Evolutionary conservation across 2,329 filamentous ascomycete species (phyloP), one percentile per base, ranked within the genome.

Genomic region (Colletotrichum tanaceti): DNA sequence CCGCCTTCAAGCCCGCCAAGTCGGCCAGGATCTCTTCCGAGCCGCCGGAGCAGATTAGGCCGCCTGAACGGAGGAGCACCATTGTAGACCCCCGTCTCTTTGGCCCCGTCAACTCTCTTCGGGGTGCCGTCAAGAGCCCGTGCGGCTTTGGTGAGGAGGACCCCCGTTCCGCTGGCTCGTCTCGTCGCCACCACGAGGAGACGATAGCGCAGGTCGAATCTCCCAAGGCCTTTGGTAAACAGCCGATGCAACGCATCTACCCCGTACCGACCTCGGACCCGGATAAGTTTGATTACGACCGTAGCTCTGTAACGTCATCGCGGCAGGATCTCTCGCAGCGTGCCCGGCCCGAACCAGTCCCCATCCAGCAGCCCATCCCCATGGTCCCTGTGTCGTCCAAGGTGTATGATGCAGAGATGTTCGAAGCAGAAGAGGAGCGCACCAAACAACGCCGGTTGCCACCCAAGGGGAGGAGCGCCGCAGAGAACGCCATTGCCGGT

Each of bases 301-400:
- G 84, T 39, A 82, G 80, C 24, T 87, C 88, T 44, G 75, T 83
- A n/a, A 76, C 83, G 16, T 82, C 83, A 18, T 78, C 78, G 55
- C 78, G 77, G 44, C 77, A 79, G 63, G 79, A 82, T 50, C 74
- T 81, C 9, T 76, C 82, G 3, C 77, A 80, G 24, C 79, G 77
- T 20, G 76, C 79, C 18, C 84, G 87, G 49, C 87, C 90, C 5
- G 87, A 82, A 6, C 84, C 88, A 0, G 85, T 93, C 39, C 89
- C 90, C 13, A 84, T 98, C n/a, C 91, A 96, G 76, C 93, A 97
- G 73, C 94, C 94, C 2, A 91, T 94, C 73, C 94, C 94, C 2
- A 86, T 93, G 67, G 84, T 87, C 2, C 93, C 92, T 0, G 89
- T 97, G 3, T 90, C 90, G 44, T 86, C 87, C 70, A 87, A 87